A percentile compares a stretch with the other conserved stretches of the same genome.
These are phyloP conservation scores for Fusarium sp. DNA, from an alignment of 2,329 filamentous ascomycete genomes.

Conservation along the genomic window DNA sequence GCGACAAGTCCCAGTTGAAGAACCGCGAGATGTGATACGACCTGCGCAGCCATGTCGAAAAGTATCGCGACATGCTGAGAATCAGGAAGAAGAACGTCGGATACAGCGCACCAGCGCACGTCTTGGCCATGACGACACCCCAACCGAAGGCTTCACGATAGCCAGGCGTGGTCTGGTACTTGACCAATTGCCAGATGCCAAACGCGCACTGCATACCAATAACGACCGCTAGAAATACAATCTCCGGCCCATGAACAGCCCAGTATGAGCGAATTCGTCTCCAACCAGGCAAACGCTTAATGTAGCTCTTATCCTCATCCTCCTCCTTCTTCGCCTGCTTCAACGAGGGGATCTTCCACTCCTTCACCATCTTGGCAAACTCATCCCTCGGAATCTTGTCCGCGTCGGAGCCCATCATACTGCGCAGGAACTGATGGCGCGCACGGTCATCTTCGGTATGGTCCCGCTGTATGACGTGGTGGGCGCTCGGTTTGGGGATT, in stretches of 20 bases:
- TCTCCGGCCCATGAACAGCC: constrained; percentile 63
- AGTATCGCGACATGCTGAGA: constrained; percentile 66
- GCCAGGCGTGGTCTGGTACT: constrained; percentile 55
- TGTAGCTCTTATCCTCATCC: constrained; percentile 56
- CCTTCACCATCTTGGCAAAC: constrained; percentile 55
- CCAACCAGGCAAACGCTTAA: constrained; percentile 55
- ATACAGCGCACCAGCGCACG: constrained; percentile 63
- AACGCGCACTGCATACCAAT: constrained; percentile 58
- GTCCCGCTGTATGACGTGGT: constrained; percentile 55
- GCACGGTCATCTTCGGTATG: constrained; percentile 50
- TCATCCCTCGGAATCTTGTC: constrained; percentile 56
- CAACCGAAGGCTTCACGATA: constrained; percentile 63
- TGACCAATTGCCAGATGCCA: constrained; percentile 64
- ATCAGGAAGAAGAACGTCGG: constrained; percentile 68
- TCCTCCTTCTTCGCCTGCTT: constrained; percentile 58
- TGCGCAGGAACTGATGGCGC: constrained; percentile 61
- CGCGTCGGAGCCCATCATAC: constrained; percentile 55
- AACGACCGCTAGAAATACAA: constrained; percentile 59
- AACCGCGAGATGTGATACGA: constrained; percentile 62
- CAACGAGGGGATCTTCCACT: constrained; percentile 59
- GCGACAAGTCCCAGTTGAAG: constrained; percentile 65
- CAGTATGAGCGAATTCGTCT: constrained; percentile 61
- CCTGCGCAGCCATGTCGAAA: constrained; percentile 61
- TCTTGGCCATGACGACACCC: constrained; percentile 65
- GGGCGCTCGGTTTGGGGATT: constrained; percentile 54